These are phyloP conservation scores for Aurantiochytrium sp. DNA, from an alignment of 108 stramenopile genomes.

Conservation along the genomic window DNA sequence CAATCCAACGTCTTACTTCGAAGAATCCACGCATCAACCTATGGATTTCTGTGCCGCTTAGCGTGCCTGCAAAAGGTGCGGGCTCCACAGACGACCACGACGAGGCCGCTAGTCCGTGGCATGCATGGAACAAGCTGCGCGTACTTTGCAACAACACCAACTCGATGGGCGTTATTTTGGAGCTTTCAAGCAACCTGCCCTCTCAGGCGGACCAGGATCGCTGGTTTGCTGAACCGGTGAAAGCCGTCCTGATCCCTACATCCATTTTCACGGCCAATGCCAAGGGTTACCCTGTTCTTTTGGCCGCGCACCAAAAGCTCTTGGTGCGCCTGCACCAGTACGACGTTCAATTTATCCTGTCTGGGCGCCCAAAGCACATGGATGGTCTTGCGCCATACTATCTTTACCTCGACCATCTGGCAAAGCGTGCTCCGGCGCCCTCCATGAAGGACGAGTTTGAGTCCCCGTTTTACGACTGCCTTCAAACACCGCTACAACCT, in stretches of 20 bases:
- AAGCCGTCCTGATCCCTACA: constrained; percentile 38
- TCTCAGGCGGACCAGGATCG: constrained; percentile 21
- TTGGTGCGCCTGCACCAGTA: constrained; percentile 18
- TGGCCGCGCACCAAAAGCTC: constrained; percentile 36
- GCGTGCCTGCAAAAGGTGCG: not conserved
- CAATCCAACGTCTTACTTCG: constrained; percentile 24
- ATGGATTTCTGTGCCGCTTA: constrained; percentile 42
- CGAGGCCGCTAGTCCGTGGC: constrained; percentile 34
- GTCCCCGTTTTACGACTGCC: constrained; percentile 70
- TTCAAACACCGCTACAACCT: constrained; percentile 93
- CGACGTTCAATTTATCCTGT: constrained; percentile 33
- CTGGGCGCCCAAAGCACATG: constrained; percentile 30
- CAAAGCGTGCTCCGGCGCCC: constrained; percentile 43
- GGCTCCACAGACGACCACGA: not conserved
- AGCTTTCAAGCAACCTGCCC: constrained; percentile 44
- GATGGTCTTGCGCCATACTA: constrained; percentile 53
- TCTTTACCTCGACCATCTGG: constrained; percentile 79
- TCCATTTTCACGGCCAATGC: constrained; percentile 42
- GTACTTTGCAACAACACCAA: constrained; percentile 39
- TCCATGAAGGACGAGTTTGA: constrained; percentile 66
- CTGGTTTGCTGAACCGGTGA: constrained; percentile 55
- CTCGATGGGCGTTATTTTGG: constrained; percentile 35
- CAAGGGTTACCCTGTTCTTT: constrained; percentile 46
- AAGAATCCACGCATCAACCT: constrained; percentile 21
- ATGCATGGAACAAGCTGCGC: constrained; percentile 44